Base-by-base conservation (phyloP, 345 rosid genomes). In the Lepidium africanum region DNA sequence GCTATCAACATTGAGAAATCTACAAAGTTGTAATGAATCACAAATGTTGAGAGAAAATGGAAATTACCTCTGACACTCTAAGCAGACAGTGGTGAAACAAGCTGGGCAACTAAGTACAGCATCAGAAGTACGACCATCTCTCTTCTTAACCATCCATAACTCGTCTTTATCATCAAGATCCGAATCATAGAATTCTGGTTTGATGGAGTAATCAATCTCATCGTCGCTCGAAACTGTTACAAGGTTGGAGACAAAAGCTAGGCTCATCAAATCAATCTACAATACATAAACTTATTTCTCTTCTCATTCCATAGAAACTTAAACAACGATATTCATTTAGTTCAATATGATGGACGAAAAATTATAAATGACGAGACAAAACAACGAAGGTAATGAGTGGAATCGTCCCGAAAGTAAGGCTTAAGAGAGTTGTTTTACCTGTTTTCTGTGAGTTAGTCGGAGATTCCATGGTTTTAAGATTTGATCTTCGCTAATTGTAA, bases 21-120 rank as follows among this genome's bases (percentile, higher is more conserved):
- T 12, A 36, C 25, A 10, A 25, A n/a, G 6, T 11, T 9, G 8
- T 14, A 16, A 41, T 32, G 67, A 48, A 53, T 11, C 38, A 54
- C 1, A 43, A 16, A 52, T 13, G 70, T 17, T 27, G 3, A 21
- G 5, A 62, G 1, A 4, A 64, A 14, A 37, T 36, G 33, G 4
- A 7, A 12, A 35, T 35, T 65, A 90, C 96, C 96, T 86, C 72
- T 90, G 94, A 64, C 88, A 87, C 40, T 90, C 87, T 9, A 86
- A 83, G 80, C 88, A 90, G 37, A 90, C 85, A 23, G 85, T 84
- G 39, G 96, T 83, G 76, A 87, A 90, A 80, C 96, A 90, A 72
- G 85, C 94, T 8, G 96, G 94, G 61, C 96, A 90, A 71, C 94
- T 87, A 50, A 90, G 94, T 36, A 86, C 83, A 53, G 96, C 90